Base-by-base conservation (phyloP, 208 protist species). In the Leishmania amazonensis region DNA sequence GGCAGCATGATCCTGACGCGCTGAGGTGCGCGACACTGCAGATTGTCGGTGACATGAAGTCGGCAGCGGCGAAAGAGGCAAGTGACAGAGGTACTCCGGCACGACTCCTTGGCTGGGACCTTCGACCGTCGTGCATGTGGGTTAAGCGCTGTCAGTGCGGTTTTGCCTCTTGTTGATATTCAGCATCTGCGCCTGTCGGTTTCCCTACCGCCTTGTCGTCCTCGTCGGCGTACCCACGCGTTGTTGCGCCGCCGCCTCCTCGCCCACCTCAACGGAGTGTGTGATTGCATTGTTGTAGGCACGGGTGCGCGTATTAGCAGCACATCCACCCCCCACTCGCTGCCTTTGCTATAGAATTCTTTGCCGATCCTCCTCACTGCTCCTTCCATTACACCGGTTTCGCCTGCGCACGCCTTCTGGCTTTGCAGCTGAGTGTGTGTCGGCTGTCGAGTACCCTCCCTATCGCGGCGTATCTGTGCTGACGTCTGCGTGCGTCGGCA, bases 1-100 rank as follows among this genome's bases (percentile, higher is more conserved):
- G 84, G 81, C 13, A 80, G 72, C 74, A 84, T 53, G 60, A 84
- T 84, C 45, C 67, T 84, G n/a, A 80, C 75, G 19, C 81, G 64
- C 28, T 77, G 67, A 47, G 67, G 67, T 72, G 15, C 24, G 38
- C 40, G 40, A n/a, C 21, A 47, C 21, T 38, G 40, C 21, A 3
- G 62, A 40, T 21, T 15, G 62, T 38, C 7, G 62, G 62, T 40
- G 9, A 3, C 62, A 67, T 40, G 62, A 40, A 67, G 62, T 31
- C 31, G 13, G n/a, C 62, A 11, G 31, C 11, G 62, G n/a, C 9
- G 58, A 64, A 35, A 35, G 58, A 64, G 62, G 13, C 40, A 19
- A 38, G 62, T 3, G n/a, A 24, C 31, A 67, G 62, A 67, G 62
- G n/a, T 38, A 3, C 9, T 15, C 31, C 31, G 9, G 31, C 31